Evolutionary conservation across 2,329 filamentous ascomycete genomes (phyloP).

Genomic region (Boeremia lycopersici): DNA sequence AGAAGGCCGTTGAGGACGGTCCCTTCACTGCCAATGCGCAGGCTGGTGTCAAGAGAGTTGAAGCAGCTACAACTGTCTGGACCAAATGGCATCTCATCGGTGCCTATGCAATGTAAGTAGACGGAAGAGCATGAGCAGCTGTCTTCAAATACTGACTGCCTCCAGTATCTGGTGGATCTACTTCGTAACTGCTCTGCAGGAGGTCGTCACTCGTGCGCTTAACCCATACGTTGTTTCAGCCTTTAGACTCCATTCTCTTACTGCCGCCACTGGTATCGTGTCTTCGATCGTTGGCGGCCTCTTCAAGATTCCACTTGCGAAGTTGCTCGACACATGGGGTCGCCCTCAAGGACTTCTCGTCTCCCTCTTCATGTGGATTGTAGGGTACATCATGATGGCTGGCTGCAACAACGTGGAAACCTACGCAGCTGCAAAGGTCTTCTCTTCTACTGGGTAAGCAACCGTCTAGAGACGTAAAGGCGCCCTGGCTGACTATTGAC

Average conservation of each 20-base stretch:
- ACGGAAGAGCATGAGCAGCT: not conserved
- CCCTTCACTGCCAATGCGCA: slow-evolving; percentile 32
- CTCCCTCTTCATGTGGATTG: slow-evolving; percentile 31
- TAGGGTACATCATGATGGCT: slow-evolving; percentile 67
- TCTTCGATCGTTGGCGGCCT: slow-evolving; percentile 42
- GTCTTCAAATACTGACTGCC: not conserved
- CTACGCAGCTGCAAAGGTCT: slow-evolving; percentile 68
- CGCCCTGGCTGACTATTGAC: not conserved
- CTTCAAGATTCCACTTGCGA: slow-evolving; percentile 45
- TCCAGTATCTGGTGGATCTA: slow-evolving; percentile 54
- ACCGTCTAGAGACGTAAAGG: slow-evolving; percentile 50
- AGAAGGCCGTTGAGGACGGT: slow-evolving; percentile 17
- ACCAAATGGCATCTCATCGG: slow-evolving; percentile 41
- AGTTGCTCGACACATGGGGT: slow-evolving; percentile 48
- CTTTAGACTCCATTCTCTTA: slow-evolving; percentile 38
- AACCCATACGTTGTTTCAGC: slow-evolving; percentile 46
- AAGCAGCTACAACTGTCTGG: slow-evolving; percentile 49
- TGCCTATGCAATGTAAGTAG: slow-evolving; percentile 44
- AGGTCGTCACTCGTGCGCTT: slow-evolving; percentile 48
- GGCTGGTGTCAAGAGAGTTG: slow-evolving; percentile 43
- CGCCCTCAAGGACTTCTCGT: slow-evolving; percentile 41
- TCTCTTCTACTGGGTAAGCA: slow-evolving; percentile 65
- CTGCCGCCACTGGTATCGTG: slow-evolving; percentile 42
- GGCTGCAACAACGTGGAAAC: slow-evolving; percentile 62
- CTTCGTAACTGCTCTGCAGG: slow-evolving; percentile 55